Percentiles rank a stretch among this genome's conserved stretches.
Conservation (phyloP, 352 stramenopile genomes). For the Globisporangium paddicum region DNA sequence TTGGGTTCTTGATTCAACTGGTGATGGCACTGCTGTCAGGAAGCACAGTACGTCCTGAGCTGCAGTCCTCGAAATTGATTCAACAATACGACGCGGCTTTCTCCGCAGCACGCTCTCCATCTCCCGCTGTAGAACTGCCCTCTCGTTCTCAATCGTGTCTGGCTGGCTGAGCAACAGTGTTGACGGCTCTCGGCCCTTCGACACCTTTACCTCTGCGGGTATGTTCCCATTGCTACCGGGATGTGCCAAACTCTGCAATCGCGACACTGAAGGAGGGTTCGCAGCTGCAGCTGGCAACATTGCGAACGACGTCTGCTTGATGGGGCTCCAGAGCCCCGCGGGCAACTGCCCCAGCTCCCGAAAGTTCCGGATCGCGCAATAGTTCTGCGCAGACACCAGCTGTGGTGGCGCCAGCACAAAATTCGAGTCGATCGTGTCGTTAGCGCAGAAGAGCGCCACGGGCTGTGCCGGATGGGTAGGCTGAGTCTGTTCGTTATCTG, state of each 20-base stretch:
- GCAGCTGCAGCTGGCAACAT: conserved; percentile 5
- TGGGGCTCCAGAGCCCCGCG: conserved; percentile 36
- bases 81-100: conserved; percentile 1
- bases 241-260: neutral
- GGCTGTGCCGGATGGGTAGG: neutral
- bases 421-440: conserved; percentile 62
- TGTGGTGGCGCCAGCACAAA: conserved; percentile 54
- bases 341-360: conserved; percentile 17
- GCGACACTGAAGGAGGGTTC: neutral
- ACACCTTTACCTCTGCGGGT: neutral
- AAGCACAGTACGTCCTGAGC: conserved; percentile 18
- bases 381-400: conserved; percentile 52
- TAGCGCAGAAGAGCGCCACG: conserved; percentile 48
- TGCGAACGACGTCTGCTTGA: conserved; percentile 26
- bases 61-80: neutral
- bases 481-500: neutral
- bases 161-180: neutral
- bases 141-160: neutral
- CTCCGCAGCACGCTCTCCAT: conserved; percentile 12
- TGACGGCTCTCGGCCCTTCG: neutral
- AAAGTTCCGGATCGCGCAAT: conserved; percentile 35
- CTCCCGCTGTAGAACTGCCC: conserved; percentile 10
- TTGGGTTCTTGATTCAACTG: neutral
- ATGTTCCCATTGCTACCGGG: neutral
- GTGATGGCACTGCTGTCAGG: conserved; percentile 14